Percentiles rank a stretch among this genome's conserved stretches.
These are phyloP conservation scores for Edaphochlamys debaryana DNA, from an alignment of 139 green algal genomes.

Conservation along the genomic window DNA sequence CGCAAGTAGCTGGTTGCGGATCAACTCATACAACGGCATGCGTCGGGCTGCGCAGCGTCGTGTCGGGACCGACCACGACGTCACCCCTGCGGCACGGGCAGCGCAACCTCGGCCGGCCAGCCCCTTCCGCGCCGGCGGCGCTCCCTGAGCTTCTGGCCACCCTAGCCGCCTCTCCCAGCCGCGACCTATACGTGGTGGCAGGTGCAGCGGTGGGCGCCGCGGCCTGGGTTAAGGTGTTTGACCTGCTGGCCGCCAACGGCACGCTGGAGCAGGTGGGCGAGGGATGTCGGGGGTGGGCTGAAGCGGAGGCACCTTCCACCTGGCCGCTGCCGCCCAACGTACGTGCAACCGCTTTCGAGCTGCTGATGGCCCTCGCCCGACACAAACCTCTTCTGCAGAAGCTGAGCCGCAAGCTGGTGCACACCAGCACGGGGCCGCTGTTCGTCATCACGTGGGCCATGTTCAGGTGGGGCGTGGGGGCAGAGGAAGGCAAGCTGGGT, in stretches of 20 bases:
- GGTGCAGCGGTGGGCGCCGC: slow-evolving; percentile 42
- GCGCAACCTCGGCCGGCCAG: no score
- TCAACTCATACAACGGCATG: no score
- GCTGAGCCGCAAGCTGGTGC: slow-evolving; percentile 92
- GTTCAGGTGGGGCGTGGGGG: slow-evolving; percentile 75
- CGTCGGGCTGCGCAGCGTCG: no score
- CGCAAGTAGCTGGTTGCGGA: no score
- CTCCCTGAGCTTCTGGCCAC: slow-evolving; percentile 12
- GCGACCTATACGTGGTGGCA: slow-evolving; percentile 32
- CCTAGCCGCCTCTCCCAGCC: slow-evolving; percentile 15
- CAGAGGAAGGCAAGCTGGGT: neutral
- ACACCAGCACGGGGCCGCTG: slow-evolving; percentile 88
- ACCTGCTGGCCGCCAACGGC: slow-evolving; percentile 56
- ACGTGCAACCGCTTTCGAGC: no score
- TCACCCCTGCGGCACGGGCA: no score
- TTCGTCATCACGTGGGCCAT: slow-evolving; percentile 89
- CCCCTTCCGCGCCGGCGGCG: slow-evolving; percentile 4
- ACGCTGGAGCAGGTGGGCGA: slow-evolving; percentile 70
- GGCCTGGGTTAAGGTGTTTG: slow-evolving; percentile 77
- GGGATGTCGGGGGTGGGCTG: no score
- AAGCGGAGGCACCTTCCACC: no score
- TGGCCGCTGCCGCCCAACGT: no score
- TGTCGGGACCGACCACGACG: no score
- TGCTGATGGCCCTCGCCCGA: no score
- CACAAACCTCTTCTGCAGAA: no score